Percentiles rank a stretch among this genome's conserved stretches.
Conservation (phyloP, 305 asterid species). For the Solanum hybrid region DNA sequence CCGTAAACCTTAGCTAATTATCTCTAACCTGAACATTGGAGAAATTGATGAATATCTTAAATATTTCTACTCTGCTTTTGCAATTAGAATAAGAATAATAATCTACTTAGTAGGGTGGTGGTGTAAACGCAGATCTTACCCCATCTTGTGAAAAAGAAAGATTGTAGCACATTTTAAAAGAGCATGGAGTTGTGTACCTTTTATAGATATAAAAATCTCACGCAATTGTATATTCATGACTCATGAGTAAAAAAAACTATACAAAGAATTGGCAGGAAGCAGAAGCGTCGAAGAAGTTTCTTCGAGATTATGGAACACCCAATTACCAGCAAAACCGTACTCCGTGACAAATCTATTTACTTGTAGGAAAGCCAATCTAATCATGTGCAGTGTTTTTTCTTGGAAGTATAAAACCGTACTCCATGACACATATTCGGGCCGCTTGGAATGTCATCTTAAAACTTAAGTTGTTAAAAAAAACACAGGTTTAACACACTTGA, state of each 20-base stretch:
- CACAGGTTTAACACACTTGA: too few species aligned
- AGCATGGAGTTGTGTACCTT: background rate
- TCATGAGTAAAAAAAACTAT: background rate
- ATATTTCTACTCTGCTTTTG: background rate
- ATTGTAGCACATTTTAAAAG: background rate
- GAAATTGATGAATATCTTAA: background rate
- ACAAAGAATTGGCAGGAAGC: background rate
- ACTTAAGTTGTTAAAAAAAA: too few species aligned
- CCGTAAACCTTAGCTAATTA: background rate
- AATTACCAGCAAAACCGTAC: background rate
- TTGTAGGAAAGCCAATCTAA: background rate
- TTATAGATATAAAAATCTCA: background rate
- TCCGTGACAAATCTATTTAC: background rate
- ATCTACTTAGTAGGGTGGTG: background rate
- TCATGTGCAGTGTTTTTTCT: too few species aligned
- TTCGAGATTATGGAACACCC: background rate
- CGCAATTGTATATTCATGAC: background rate
- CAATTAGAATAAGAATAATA: too few species aligned
- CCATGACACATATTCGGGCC: too few species aligned
- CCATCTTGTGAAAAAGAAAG: background rate
- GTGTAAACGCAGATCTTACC: accelerated
- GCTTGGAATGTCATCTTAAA: too few species aligned
- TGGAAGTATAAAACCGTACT: too few species aligned
- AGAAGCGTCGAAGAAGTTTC: background rate
- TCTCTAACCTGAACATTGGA: background rate